phyloP scores from a whole-genome alignment of 805 yeast species.

The Suhomyces pyralidae region DNA sequence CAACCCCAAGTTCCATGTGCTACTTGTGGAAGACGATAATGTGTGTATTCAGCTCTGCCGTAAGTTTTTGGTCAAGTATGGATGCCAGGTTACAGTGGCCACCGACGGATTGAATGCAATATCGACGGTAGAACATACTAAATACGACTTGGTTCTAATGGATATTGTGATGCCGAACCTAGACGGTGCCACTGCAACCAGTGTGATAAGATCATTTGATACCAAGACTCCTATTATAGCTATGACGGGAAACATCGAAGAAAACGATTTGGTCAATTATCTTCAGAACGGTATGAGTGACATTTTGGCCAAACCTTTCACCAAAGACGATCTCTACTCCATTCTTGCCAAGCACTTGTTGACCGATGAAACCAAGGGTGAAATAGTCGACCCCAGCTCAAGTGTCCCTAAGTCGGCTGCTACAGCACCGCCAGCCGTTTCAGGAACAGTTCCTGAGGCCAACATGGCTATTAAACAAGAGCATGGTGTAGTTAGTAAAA shows the following conservation, averaged over 20 bases:
- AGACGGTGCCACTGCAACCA: conserved; percentile 88
- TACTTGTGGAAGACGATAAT: conserved; percentile 76
- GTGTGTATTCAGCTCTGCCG: conserved; percentile 81
- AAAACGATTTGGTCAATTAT: conserved; percentile 75
- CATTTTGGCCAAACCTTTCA: conserved; percentile 90
- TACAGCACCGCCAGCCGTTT: background rate
- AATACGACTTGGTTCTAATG: conserved; percentile 74
- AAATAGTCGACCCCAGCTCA: background rate
- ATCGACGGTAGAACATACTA: conserved; percentile 63
- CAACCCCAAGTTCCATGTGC: conserved; percentile 60
- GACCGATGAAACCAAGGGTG: conserved; percentile 21
- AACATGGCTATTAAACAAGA: background rate
- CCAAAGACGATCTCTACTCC: conserved; percentile 76
- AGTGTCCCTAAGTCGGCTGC: background rate
- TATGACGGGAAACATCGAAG: conserved; percentile 88
- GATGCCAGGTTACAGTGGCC: conserved; percentile 89
- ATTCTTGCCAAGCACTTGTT: conserved; percentile 74
- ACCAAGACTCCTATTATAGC: conserved; percentile 86
- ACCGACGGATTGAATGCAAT: conserved; percentile 92
- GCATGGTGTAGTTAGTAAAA: conserved; percentile 4
- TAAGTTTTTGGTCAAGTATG: conserved; percentile 79
- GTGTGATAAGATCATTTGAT: conserved; percentile 82
- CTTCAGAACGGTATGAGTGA: conserved; percentile 89
- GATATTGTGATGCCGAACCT: conserved; percentile 87
- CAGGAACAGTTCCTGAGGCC: background rate